Evolutionary conservation across 805 yeast genomes (phyloP).

Genomic region (Cyberlindnera euphorbiae): DNA sequence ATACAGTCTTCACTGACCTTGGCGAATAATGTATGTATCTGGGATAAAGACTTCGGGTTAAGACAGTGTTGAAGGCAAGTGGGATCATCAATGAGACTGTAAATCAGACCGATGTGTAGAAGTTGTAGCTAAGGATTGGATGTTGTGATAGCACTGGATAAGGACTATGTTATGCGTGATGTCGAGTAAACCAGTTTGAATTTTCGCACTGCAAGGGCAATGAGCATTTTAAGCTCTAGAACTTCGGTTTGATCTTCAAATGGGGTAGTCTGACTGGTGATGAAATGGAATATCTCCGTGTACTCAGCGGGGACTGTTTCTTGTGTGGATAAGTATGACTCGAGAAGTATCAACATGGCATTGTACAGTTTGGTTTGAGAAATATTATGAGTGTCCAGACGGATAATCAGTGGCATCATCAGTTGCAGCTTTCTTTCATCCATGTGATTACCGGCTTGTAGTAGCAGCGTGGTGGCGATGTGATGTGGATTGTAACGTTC

Average conservation of each 20-base stretch:
- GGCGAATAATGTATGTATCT: slow-evolving; percentile 11
- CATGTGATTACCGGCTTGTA: slow-evolving; percentile 8
- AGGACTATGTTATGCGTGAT: neutral
- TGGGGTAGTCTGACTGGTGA: neutral
- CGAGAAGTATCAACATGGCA: slow-evolving; percentile 14
- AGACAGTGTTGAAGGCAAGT: slow-evolving; percentile 1
- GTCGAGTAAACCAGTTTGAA: slow-evolving; percentile 2
- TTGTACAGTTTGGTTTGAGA: slow-evolving; percentile 9
- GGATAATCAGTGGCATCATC: too few relatives aligned
- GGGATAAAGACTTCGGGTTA: neutral
- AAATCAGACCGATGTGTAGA: slow-evolving; percentile 20
- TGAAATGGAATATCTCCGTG: neutral
- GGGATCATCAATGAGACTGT: slow-evolving; percentile 17
- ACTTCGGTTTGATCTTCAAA: slow-evolving; percentile 1
- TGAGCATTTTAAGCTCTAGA: slow-evolving; percentile 15
- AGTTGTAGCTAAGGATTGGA: slow-evolving; percentile 13
- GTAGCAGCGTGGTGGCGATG: slow-evolving; percentile 14
- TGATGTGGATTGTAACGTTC: slow-evolving; percentile 8
- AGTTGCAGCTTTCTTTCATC: too few relatives aligned
- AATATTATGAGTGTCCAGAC: too few relatives aligned
- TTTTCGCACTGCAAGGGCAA: slow-evolving; percentile 15
- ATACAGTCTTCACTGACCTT: slow-evolving; percentile 3
- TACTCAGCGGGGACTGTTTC: slow-evolving; percentile 1
- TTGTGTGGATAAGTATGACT: slow-evolving; percentile 4
- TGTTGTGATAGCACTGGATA: neutral